Percentiles rank a stretch among this genome's conserved stretches.
These are phyloP conservation scores for Clitoria ternatea DNA, from an alignment of 306 rosid species.

Conservation along the genomic window DNA sequence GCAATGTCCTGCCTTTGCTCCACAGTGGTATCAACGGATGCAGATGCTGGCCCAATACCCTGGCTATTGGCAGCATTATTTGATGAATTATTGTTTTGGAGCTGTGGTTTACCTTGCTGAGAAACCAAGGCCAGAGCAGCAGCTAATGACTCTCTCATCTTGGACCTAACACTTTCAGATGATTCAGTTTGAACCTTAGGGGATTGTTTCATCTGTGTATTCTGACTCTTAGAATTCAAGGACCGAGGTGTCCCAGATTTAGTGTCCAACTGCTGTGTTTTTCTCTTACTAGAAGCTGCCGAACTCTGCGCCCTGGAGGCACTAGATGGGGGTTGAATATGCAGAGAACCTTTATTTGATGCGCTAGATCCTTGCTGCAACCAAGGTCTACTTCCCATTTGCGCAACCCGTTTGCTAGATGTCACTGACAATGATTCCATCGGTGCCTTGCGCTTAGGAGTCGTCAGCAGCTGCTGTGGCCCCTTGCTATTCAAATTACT, in stretches of 20 bases:
- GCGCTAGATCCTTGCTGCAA: slow-evolving; percentile 52
- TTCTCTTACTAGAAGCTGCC: slow-evolving; percentile 48
- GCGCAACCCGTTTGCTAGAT: slow-evolving; percentile 53
- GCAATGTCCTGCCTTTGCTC: slow-evolving; percentile 30
- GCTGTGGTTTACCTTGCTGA: slow-evolving; percentile 40
- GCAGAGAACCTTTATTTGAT: slow-evolving; percentile 37
- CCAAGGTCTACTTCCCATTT: slow-evolving; percentile 70
- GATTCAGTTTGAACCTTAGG: slow-evolving; percentile 62
- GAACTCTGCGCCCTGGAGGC: slow-evolving; percentile 36
- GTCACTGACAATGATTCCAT: slow-evolving; percentile 33
- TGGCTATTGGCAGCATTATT: slow-evolving; percentile 6
- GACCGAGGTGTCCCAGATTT: slow-evolving; percentile 62
- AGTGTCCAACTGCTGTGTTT: slow-evolving; percentile 52
- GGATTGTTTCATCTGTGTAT: slow-evolving; percentile 39
- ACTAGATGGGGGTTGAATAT: slow-evolving; percentile 36
- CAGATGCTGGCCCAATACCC: slow-evolving; percentile 16
- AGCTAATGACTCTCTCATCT: slow-evolving; percentile 91
- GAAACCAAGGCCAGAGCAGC: slow-evolving; percentile 73
- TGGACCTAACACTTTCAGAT: slow-evolving; percentile 81
- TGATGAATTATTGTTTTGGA: slow-evolving; percentile 2
- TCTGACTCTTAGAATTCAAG: slow-evolving; percentile 46
- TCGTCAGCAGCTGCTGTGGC: slow-evolving; percentile 34
- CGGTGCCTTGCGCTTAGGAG: slow-evolving; percentile 69
- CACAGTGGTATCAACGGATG: slow-evolving; percentile 23
- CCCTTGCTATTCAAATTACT: slow-evolving; percentile 27